These are phyloP conservation scores for Cladorrhinum samala DNA, from an alignment of 495 filamentous ascomycete species.

Conservation along the genomic window DNA sequence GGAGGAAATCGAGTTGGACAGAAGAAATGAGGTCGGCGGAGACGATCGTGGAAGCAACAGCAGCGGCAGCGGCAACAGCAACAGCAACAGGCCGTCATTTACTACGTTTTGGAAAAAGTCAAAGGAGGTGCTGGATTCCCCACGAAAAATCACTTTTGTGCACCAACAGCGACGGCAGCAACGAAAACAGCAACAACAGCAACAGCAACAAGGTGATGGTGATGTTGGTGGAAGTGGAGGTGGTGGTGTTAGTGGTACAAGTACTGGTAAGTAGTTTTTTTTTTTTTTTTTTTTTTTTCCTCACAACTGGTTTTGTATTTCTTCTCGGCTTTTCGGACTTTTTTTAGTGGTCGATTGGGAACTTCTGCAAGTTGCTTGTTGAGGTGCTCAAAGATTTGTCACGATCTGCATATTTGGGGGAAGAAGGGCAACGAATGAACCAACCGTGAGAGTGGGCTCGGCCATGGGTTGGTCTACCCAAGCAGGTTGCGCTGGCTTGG, in stretches of 20 bases:
- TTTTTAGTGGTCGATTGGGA: too few species aligned
- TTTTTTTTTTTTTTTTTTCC: too few species aligned
- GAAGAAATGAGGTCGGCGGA: too few species aligned
- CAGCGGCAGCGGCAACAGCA: not conserved
- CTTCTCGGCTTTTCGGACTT: too few species aligned
- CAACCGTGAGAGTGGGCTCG: not conserved
- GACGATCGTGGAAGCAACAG: not conserved
- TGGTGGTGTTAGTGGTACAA: not conserved
- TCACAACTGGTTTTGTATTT: too few species aligned
- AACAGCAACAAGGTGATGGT: too few species aligned
- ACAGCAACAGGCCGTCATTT: slow-evolving; percentile 26
- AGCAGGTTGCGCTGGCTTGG: too few species aligned
- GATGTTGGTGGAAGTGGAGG: not conserved
- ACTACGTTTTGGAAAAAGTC: slow-evolving; percentile 33
- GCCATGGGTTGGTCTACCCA: not conserved
- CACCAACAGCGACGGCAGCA: too few species aligned
- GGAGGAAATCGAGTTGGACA: too few species aligned
- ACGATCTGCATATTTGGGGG: not conserved
- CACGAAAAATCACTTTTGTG: slow-evolving; percentile 27
- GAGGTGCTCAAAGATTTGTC: slow-evolving; percentile 10
- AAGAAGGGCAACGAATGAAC: not conserved
- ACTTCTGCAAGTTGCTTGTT: too few species aligned
- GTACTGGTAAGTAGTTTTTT: not conserved
- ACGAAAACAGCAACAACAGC: too few species aligned
- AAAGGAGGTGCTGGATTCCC: slow-evolving; percentile 19